Base-by-base conservation (phyloP, 1,284 basidiomycete species). In the Ceratobasidium sp. region DNA sequence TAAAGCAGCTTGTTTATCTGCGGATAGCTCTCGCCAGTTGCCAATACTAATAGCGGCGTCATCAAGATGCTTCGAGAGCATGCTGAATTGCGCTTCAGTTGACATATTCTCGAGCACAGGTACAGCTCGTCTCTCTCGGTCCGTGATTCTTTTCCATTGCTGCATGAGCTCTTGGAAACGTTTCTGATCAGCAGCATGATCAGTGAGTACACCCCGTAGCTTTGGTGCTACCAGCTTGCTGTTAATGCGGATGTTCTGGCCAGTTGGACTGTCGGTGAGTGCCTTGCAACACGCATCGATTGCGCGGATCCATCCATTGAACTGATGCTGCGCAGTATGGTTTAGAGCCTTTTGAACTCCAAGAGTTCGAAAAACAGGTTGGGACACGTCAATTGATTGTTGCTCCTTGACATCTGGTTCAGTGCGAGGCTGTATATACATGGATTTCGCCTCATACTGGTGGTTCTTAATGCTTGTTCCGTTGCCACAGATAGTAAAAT, bases 121-220 rank as follows among this genome's bases (percentile, higher is more conserved):
- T 3, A 20, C 49, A 51, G 66, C 58, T 26, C 60, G 68, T 1
- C 61, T 26, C 28, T 71, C 46, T 1, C 68, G 49, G 49, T 78
- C 58, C 6, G 33, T 60, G 64, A 12, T 42, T 26, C 23, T 39
- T 5, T 49, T 64, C 60, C 77, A 55, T 61, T n/a, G 46, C 49
- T 20, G 10, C 40, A 1, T 63, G 55, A 78, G 46, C 28, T 55
- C 20, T 0, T 40, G n/a, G 0, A 71, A 23, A 0, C 23, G 12
- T 12, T 70, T 70, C n/a, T 78, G 66, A 40, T 78, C 67, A 5
- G 77, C 20, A 10, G 77, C 77, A 56, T 78, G 77, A 44, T 78
- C 77, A 0, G 77, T 55, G 26, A 44, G n/a, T 7, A 72, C 18
- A 5, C 55, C 66, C 5, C 46, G 55, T 23, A 70, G 20, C 26